A percentile compares a stretch with the other conserved stretches of the same genome.
Evolutionary conservation across 2,329 filamentous ascomycete genomes (phyloP).

Genomic region (Aureobasidium sp.): DNA sequence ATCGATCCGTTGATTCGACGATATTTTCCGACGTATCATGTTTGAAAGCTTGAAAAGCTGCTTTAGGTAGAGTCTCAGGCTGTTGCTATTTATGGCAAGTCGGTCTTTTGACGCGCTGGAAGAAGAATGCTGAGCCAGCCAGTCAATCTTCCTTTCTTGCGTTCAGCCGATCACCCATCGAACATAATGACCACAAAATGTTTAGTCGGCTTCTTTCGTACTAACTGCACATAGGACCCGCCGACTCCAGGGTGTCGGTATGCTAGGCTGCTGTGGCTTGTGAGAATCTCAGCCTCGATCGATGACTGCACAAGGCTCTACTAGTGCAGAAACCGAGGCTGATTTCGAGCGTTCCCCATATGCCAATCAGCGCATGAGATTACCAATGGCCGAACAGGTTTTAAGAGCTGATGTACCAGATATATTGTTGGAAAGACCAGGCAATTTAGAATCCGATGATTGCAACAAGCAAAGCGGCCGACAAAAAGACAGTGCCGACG

Average conservation of each 20-base stretch:
- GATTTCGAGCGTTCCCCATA: not conserved
- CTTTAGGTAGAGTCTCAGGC: not conserved
- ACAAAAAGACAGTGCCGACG: not conserved
- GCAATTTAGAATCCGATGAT: not conserved
- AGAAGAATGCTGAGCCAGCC: not conserved
- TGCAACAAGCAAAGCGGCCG: not conserved
- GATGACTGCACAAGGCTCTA: not conserved
- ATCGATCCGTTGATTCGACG: not conserved
- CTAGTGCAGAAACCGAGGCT: not conserved
- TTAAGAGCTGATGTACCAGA: not conserved
- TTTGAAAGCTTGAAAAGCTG: not conserved
- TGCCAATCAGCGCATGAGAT: not conserved
- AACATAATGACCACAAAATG: not conserved
- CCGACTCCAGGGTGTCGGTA: not conserved
- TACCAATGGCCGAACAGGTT: not conserved
- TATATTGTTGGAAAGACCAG: not conserved
- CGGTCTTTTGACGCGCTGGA: not conserved
- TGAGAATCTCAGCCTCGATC: not conserved
- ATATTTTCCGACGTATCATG: not conserved
- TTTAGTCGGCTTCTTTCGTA: not conserved
- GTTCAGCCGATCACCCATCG: not conserved
- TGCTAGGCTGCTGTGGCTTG: not conserved
- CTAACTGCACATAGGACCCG: not conserved
- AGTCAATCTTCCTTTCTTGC: not conserved
- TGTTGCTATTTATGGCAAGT: no score